Base-by-base conservation (phyloP, 176 grass and related monocot genomes). In the Aegilops sharonensis region DNA sequence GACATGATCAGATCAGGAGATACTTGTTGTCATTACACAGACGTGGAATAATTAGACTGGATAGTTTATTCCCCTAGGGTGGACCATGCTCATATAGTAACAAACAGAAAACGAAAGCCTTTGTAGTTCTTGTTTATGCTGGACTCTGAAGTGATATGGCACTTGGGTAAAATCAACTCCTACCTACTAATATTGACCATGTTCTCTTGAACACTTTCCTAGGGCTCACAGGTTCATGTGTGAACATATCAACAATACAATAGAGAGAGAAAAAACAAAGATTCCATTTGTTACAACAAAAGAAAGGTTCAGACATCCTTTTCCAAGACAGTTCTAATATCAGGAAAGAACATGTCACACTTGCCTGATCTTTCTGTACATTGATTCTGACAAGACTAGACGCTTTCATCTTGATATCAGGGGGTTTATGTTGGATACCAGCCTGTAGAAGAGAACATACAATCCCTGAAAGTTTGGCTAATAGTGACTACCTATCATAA, bases 361-460 rank as follows among this genome's bases (percentile, higher is more conserved):
- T 86, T 90, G 87, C 97, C 97, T 98, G 84, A 75, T 98, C 87
- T 91, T 98, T 94, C 40, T 88, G 78, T 65, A 95, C 91, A 80
- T 95, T 95, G 76, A 98, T 84, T 48, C 87, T 89, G 78, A 98
- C 78, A 92, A 98, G 75, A 85, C 87, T 98, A 39, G 93, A 83
- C 30, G 86, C 88, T 91, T 92, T 98, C 77, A 94, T 91, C 88
- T 94, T 94, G 69, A 92, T 77, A 86, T 92, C 90, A 82, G 90
- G 20, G 29, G 97, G 88, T 85, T 95, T 98, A 76, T 91, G 88
- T 39, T 89, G 90, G 77, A 98, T 71, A 85, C 97, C 97, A 86
- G 88, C 93, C 97, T 98, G 77, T 88, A 61, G 79, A 86, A 85
- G 64, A 87, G 64, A 78, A 72, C 85, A 39, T 5, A 30, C 40